A percentile compares a stretch with the other conserved stretches of the same genome.
Evolutionary conservation across 768 basidiomycete species (phyloP).

Genomic region (Gymnopilus dilepis): DNA sequence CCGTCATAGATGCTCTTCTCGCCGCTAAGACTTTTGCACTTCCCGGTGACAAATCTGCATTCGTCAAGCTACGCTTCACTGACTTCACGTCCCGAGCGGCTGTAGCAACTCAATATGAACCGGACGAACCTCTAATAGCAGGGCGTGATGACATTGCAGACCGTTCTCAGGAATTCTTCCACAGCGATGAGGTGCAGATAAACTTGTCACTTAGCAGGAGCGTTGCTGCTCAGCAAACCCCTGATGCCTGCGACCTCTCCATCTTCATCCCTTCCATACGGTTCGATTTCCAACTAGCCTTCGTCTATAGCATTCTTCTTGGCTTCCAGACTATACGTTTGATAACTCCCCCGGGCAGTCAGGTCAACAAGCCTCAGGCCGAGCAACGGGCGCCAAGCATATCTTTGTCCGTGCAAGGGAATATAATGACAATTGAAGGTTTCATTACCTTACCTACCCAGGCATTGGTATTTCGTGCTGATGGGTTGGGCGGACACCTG

Average conservation of each 20-base stretch:
- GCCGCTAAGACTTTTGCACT: constrained; percentile 41
- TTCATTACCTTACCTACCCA: constrained; percentile 53
- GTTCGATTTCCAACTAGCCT: constrained; percentile 61
- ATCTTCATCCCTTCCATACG: constrained; percentile 58
- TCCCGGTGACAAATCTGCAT: constrained; percentile 42
- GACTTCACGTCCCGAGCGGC: constrained; percentile 63
- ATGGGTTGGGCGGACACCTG: constrained; percentile 38
- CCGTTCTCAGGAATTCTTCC: constrained; percentile 49
- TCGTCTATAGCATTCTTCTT: constrained; percentile 73
- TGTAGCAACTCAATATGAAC: constrained; percentile 67
- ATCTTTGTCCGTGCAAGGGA: constrained; percentile 21
- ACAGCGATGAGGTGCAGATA: constrained; percentile 36
- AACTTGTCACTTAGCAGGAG: constrained; percentile 35
- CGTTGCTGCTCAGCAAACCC: constrained; percentile 20
- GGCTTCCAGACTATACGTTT: constrained; percentile 57
- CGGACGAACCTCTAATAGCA: constrained; percentile 66
- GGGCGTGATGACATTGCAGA: constrained; percentile 56
- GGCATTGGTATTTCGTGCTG: constrained; percentile 48
- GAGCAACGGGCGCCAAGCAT: constrained; percentile 10
- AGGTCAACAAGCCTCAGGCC: neutral
- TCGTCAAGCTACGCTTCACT: constrained; percentile 50
- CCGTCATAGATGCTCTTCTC: constrained; percentile 47
- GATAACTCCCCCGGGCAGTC: constrained; percentile 32
- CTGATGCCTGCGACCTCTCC: constrained; percentile 51
- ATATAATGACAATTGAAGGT: constrained; percentile 48